A percentile compares a stretch with the other conserved stretches of the same genome.
Evolutionary conservation across 2,329 filamentous ascomycete genomes (phyloP).

Genomic region (Ceratocystis harringtonii): DNA sequence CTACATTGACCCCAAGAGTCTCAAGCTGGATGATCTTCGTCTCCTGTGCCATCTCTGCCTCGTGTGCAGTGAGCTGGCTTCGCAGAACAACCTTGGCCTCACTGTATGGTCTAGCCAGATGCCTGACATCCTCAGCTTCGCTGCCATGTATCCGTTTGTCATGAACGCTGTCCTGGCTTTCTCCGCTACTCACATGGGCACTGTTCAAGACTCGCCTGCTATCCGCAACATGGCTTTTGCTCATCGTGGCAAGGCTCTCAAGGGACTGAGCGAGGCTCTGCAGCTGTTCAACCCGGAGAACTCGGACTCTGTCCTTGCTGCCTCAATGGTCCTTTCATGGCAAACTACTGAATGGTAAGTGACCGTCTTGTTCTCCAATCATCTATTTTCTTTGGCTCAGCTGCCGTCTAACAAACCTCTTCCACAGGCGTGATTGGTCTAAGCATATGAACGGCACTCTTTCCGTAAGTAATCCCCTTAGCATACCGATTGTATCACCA

Average conservation of each 20-base stretch:
- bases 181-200: slow-evolving; percentile 88
- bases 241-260: slow-evolving; percentile 71
- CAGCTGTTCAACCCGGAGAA: slow-evolving; percentile 70
- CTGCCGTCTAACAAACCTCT: slow-evolving; percentile 23
- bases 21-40: slow-evolving; percentile 64
- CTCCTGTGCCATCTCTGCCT: slow-evolving; percentile 83
- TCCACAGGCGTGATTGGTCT: slow-evolving; percentile 69
- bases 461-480: slow-evolving; percentile 44
- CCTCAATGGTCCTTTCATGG: slow-evolving; percentile 86
- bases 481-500: not conserved
- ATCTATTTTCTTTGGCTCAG: not conserved
- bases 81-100: slow-evolving; percentile 64
- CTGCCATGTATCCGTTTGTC: slow-evolving; percentile 68
- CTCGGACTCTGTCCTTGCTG: slow-evolving; percentile 80
- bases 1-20: slow-evolving; percentile 54
- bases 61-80: slow-evolving; percentile 68
- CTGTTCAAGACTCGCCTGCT: slow-evolving; percentile 69
- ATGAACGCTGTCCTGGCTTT: slow-evolving; percentile 89
- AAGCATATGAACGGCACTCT: slow-evolving; percentile 84
- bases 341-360: slow-evolving; percentile 88
- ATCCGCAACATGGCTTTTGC: slow-evolving; percentile 81
- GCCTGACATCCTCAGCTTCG: slow-evolving; percentile 63
- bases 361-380: not conserved
- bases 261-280: slow-evolving; percentile 78
- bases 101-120: slow-evolving; percentile 89